Conservation (phyloP, 192 early-diverging fungal species). For the Backusella tarrabulga region DNA sequence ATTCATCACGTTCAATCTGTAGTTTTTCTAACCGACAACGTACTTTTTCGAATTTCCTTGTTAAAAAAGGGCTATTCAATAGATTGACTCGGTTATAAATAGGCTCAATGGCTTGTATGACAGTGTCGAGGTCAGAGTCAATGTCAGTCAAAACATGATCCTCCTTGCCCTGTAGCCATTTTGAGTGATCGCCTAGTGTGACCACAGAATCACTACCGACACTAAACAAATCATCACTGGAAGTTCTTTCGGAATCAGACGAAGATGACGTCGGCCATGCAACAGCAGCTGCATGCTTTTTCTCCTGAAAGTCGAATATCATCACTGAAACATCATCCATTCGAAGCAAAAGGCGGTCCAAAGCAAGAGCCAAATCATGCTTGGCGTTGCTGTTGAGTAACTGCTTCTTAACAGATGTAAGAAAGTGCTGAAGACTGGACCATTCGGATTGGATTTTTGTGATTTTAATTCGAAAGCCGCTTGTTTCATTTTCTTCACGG, state of each 20-base stretch:
- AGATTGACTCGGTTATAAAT: neutral
- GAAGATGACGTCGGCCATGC: conserved; percentile 7
- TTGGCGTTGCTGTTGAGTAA: conserved; percentile 36
- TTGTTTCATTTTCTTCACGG: neutral
- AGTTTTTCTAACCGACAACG: conserved; percentile 34
- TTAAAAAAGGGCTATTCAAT: conserved; percentile 26
- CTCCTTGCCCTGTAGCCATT: conserved; percentile 1
- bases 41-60: conserved; percentile 40
- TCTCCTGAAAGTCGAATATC: conserved; percentile 48
- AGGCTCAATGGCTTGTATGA: neutral
- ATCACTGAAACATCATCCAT: conserved; percentile 44
- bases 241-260: conserved; percentile 3
- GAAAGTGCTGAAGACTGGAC: conserved; percentile 52
- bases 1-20: conserved; percentile 47
- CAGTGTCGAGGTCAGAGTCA: neutral
- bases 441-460: conserved; percentile 50
- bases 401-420: conserved; percentile 52
- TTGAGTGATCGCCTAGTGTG: conserved; percentile 4
- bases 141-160: conserved; percentile 2
- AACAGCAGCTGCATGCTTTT: conserved; percentile 22
- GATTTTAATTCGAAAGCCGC: neutral
- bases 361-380: conserved; percentile 31
- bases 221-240: conserved; percentile 3
- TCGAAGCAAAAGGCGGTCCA: conserved; percentile 37
- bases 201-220: conserved; percentile 7